Conservation (phyloP, 1,284 basidiomycete species). For the Pascua guehoae region DNA sequence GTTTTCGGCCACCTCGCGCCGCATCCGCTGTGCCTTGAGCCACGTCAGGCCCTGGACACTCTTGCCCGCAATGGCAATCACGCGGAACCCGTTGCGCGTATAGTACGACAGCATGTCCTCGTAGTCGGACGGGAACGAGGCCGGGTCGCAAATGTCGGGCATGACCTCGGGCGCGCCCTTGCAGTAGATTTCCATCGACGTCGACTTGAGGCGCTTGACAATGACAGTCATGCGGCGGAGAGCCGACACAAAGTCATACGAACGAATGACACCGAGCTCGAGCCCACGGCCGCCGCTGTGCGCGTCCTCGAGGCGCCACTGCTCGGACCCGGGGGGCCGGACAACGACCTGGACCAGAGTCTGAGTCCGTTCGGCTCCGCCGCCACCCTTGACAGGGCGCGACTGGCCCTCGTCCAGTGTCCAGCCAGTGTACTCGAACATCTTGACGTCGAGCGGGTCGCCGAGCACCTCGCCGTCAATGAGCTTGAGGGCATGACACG, state of each 20-base stretch:
- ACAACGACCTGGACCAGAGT: slow-evolving; percentile 96
- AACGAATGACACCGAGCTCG: slow-evolving; percentile 91
- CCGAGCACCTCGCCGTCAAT: slow-evolving; percentile 86
- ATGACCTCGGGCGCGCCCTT: slow-evolving; percentile 99
- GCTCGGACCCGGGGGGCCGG: slow-evolving; percentile 83
- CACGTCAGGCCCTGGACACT: slow-evolving; percentile 89
- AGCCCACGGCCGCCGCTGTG: slow-evolving; percentile 69
- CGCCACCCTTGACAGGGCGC: slow-evolving; percentile 56
- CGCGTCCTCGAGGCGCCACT: slow-evolving; percentile 88
- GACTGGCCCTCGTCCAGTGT: slow-evolving; percentile 86
- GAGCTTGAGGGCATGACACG: slow-evolving; percentile 92
- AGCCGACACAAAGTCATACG: slow-evolving; percentile 93
- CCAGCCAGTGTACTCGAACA: slow-evolving; percentile 98
- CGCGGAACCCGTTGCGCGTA: slow-evolving; percentile 93
- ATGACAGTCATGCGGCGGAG: slow-evolving; percentile 96
- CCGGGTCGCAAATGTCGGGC: slow-evolving; percentile 85
- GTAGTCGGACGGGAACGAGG: slow-evolving; percentile 90
- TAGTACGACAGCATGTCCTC: slow-evolving; percentile 96
- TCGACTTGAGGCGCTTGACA: slow-evolving; percentile 90
- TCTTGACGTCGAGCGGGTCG: slow-evolving; percentile 93
- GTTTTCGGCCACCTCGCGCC: slow-evolving; percentile 91
- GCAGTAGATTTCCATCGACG: slow-evolving; percentile 95
- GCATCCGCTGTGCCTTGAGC: slow-evolving; percentile 96
- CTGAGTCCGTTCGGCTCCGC: slow-evolving; percentile 64
- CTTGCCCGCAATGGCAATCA: slow-evolving; percentile 98